Evolutionary conservation across 1,284 basidiomycete species (phyloP), one percentile per base, ranked within the genome.

Genomic region (Leccinum pachyderme): DNA sequence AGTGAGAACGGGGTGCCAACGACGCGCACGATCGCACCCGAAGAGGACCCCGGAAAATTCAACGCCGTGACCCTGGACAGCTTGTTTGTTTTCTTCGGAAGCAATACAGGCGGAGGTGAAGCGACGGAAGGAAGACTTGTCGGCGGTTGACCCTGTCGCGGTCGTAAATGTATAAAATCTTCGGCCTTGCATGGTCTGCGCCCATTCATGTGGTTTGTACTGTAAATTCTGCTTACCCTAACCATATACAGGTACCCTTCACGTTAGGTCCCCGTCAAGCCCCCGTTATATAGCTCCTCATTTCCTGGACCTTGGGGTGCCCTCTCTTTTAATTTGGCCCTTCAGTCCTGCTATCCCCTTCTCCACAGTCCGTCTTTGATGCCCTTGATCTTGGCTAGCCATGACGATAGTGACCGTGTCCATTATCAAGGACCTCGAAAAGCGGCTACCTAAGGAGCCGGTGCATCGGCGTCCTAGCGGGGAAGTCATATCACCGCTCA

Each of bases 401-500:
- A 66, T 73, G 61, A 56, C 58, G n/a, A 61, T 66, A 44, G 60
- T 64, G 35, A 62, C 65, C 57, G 61, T 59, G 37, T 55, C 64
- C 55, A 66, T 71, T 29, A 73, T 77, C 62, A 76, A 74, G 63
- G 78, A 82, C 59, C 75, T 81, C 37, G 72, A 81, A 63, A 74
- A 73, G 45, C 64, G 73, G 51, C 73, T 81, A 22, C 63, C 79
- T 56, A 72, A 71, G 54, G 72, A 73, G 54, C 72, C 73, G 35
- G 68, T 68, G 33, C 71, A 72, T 51, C 73, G 76, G 52, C 76
- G 83, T 33, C 72, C 73, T 33, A 62, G 67, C 18, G 81, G 80
- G 29, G 74, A 78, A 13, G 68, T 80, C 22, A 75, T 78, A 4
- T 86, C 84, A 55, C 86, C 85, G 1, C 71, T 84, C 49, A 65